Evolutionary conservation across 148 eudicot species (phyloP).

Genomic region (Diospyros lotus): DNA sequence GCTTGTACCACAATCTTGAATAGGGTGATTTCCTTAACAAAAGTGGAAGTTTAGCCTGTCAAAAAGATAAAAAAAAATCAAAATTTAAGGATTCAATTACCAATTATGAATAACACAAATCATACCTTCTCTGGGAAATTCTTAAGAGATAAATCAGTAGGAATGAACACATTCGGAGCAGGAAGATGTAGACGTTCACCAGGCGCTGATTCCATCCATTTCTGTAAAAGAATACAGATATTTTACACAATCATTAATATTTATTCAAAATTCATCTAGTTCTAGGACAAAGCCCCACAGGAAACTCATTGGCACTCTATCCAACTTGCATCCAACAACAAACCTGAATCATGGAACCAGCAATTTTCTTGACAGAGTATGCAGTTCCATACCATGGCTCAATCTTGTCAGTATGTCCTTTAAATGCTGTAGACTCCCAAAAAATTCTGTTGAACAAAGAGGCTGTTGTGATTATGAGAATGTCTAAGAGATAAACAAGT

Average conservation of each 20-base stretch:
- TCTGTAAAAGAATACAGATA: constrained; percentile 36
- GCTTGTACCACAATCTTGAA: constrained; percentile 94
- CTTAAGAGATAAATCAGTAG: constrained; percentile 82
- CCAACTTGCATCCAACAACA: constrained; percentile 3
- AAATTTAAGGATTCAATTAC: neutral
- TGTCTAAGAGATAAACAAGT: neutral
- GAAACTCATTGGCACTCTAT: neutral
- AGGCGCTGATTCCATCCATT: constrained; percentile 79
- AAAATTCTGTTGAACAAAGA: constrained; percentile 56
- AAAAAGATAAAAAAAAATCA: constrained; percentile 12
- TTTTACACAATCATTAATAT: neutral
- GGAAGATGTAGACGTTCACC: constrained; percentile 76
- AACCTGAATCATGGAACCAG: constrained; percentile 69
- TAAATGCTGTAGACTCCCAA: constrained; percentile 87
- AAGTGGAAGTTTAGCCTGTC: constrained; percentile 54
- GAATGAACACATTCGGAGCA: constrained; percentile 71
- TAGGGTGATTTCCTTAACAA: constrained; percentile 66
- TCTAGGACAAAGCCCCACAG: neutral
- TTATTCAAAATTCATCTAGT: neutral
- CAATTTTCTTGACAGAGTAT: constrained; percentile 63
- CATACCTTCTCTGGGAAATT: constrained; percentile 53
- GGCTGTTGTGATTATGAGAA: neutral
- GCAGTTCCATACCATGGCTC: constrained; percentile 98
- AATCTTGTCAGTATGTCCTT: constrained; percentile 58
- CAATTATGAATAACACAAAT: neutral